phyloP scores from a whole-genome alignment of 2,329 filamentous ascomycete species.

The Rasamsonia emersonii region DNA sequence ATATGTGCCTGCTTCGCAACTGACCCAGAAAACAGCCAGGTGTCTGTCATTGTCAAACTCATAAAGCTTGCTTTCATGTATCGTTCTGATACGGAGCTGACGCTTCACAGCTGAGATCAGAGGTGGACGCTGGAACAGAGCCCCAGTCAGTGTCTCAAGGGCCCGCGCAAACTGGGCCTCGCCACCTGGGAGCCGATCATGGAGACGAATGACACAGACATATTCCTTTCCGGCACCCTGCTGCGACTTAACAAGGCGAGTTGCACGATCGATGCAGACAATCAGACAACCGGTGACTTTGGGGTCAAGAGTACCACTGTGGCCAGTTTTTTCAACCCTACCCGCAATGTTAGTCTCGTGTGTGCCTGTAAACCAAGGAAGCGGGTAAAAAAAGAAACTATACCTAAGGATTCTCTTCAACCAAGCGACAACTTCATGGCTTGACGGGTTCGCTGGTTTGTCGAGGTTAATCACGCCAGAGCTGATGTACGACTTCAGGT shows the following conservation, averaged over 20 bases:
- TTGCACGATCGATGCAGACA: constrained; percentile 92
- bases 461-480: constrained; percentile 98
- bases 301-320: constrained; percentile 95
- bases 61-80: constrained; percentile 90
- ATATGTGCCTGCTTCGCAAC: constrained; percentile 96
- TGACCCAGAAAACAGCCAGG: constrained; percentile 97
- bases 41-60: constrained; percentile 99
- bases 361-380: not conserved
- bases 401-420: constrained; percentile 94
- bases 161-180: constrained; percentile 88
- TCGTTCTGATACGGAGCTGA: constrained; percentile 94
- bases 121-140: constrained; percentile 92
- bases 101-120: constrained; percentile 98
- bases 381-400: constrained; percentile 11
- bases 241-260: constrained; percentile 95
- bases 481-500: constrained; percentile 93
- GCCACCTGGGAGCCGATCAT: constrained; percentile 90
- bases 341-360: constrained; percentile 12
- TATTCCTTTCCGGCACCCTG: constrained; percentile 99
- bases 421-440: constrained; percentile 98
- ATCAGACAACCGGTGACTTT: constrained; percentile 96
- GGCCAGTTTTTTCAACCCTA: constrained; percentile 90
- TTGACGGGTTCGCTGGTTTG: constrained; percentile 95
- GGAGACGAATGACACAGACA: constrained; percentile 86
- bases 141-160: constrained; percentile 90